Conservation (phyloP, 192 early-diverging fungal genomes). For the Gaertneriomyces semiglobifer region DNA sequence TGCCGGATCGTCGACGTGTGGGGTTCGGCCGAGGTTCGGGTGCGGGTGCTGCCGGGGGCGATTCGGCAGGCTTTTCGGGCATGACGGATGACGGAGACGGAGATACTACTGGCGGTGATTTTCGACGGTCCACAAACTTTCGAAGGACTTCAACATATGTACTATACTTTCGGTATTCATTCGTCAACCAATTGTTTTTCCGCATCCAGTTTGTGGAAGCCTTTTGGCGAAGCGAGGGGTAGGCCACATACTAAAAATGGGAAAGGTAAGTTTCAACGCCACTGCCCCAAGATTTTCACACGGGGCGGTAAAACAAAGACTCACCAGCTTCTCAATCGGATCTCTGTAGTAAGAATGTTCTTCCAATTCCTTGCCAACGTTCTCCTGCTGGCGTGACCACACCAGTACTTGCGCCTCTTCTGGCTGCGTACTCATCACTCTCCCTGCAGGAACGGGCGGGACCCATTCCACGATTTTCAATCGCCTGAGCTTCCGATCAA, state of each 20-base stretch:
- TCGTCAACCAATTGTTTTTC: slow-evolving; percentile 41
- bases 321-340: slow-evolving; percentile 36
- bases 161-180: slow-evolving; percentile 43
- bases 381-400: slow-evolving; percentile 36
- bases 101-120: neutral
- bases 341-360: slow-evolving; percentile 38
- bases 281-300: neutral
- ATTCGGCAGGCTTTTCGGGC: no score
- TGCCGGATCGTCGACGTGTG: no score
- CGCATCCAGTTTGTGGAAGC: slow-evolving; percentile 46
- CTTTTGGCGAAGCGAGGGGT: slow-evolving; percentile 31
- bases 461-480: slow-evolving; percentile 41
- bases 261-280: neutral
- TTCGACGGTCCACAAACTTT: slow-evolving; percentile 2
- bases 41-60: no score
- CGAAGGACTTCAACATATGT: slow-evolving; percentile 35
- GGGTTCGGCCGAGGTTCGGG: no score
- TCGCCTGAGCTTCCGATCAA: slow-evolving; percentile 16
- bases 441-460: slow-evolving; percentile 26
- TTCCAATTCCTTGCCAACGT: slow-evolving; percentile 36
- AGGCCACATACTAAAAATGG: slow-evolving; percentile 23
- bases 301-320: neutral
- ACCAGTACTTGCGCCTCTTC: slow-evolving; percentile 39
- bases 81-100: no score
- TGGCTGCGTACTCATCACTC: slow-evolving; percentile 30